phyloP scores from a whole-genome alignment of 495 filamentous ascomycete genomes.

The Cercophora newfieldiana region DNA sequence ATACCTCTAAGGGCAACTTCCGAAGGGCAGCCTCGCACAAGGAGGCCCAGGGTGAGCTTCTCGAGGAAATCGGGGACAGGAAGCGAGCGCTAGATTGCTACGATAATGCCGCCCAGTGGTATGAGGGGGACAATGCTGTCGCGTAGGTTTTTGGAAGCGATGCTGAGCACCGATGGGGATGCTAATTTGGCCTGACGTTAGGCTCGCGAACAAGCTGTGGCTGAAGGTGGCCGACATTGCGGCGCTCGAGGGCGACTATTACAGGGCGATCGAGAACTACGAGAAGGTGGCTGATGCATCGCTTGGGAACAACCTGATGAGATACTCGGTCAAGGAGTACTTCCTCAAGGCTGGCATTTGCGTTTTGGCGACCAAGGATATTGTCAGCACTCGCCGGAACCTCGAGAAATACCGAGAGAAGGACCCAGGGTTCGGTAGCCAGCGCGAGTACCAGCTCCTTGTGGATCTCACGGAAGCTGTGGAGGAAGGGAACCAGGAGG shows the following conservation, averaged over 20 bases:
- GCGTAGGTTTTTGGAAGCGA: conserved; percentile 56
- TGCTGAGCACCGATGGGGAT: neutral
- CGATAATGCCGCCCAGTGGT: conserved; percentile 82
- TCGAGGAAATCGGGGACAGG: conserved; percentile 77
- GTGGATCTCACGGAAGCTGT: conserved; percentile 70
- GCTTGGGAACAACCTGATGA: conserved; percentile 80
- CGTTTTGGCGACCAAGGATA: conserved; percentile 72
- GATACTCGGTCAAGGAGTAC: conserved; percentile 89
- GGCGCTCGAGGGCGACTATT: conserved; percentile 77
- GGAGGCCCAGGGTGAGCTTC: conserved; percentile 79
- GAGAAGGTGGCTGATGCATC: conserved; percentile 74
- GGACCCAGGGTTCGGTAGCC: conserved; percentile 71
- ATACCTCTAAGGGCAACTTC: conserved; percentile 81
- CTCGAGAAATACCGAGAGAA: conserved; percentile 79
- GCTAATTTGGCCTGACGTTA: conserved; percentile 33
- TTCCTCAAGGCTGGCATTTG: conserved; percentile 88
- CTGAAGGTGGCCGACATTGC: conserved; percentile 86
- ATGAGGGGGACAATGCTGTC: conserved; percentile 79
- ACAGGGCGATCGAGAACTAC: conserved; percentile 74
- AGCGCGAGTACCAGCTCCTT: conserved; percentile 77
- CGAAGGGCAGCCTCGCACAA: conserved; percentile 84
- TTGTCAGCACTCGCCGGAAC: conserved; percentile 72
- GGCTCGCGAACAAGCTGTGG: conserved; percentile 85
- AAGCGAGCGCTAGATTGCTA: conserved; percentile 77
- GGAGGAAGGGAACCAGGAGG: conserved; percentile 71